Conservation (phyloP, 2,329 filamentous ascomycete genomes). For the Aschersonia sp. region DNA sequence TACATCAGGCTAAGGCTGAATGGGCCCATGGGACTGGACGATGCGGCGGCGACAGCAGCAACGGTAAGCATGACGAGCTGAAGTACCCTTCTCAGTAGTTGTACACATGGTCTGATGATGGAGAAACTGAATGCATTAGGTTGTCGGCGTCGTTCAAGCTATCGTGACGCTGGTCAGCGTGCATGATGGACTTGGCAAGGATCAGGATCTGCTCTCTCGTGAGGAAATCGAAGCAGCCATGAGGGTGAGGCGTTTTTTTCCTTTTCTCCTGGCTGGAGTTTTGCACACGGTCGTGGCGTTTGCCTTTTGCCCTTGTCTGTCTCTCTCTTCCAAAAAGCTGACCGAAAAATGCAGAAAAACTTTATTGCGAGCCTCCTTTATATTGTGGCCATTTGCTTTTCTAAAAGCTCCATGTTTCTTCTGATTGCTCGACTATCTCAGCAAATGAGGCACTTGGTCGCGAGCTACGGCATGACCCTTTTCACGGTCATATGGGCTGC, state of each 20-base stretch:
- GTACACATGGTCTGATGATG: too few relatives aligned
- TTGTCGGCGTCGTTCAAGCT: constrained; percentile 4
- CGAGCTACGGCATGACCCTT: constrained; percentile 2
- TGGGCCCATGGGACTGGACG: constrained; percentile 6
- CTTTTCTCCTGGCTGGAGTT: not conserved
- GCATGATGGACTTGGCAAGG: constrained; percentile 5
- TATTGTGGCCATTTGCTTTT: constrained; percentile 5
- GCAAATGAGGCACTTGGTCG: constrained; percentile 4
- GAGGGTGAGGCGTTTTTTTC: constrained; percentile 2
- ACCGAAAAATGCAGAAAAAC: constrained; percentile 1
- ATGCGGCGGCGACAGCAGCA: constrained; percentile 4
- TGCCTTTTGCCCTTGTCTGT: too few relatives aligned
- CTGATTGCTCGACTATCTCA: constrained; percentile 6
- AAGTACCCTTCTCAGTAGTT: too few relatives aligned
- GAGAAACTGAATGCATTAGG: not conserved
- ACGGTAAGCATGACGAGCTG: constrained; percentile 4
- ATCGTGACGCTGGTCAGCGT: constrained; percentile 3
- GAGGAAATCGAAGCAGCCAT: constrained; percentile 1
- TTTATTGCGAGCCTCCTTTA: constrained; percentile 6
- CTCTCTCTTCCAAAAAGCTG: not conserved
- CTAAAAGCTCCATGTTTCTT: constrained; percentile 8
- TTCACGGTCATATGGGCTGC: constrained; percentile 4
- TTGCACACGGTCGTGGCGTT: too few relatives aligned
- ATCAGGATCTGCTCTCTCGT: constrained; percentile 1
- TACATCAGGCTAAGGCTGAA: constrained; percentile 6